A percentile compares a stretch with the other conserved stretches of the same genome.
Conservation (phyloP, 345 rosid genomes). For the Jatropha curcas region DNA sequence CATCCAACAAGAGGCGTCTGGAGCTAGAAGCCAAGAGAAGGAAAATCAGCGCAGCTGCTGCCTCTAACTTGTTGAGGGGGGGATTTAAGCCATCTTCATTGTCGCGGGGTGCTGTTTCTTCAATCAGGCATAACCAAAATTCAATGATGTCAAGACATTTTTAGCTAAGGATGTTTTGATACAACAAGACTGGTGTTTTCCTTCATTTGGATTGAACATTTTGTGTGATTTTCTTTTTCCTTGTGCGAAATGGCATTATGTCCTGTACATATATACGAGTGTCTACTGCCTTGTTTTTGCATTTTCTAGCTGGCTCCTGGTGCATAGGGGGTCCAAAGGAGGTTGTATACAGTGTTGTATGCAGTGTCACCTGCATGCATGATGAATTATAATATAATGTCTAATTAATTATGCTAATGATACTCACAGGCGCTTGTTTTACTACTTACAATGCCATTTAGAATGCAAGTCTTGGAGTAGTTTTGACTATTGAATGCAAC, state of each 20-base stretch:
- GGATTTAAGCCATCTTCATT: conserved; percentile 70
- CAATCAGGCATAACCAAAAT: conserved; percentile 22
- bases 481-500: too few species aligned
- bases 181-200: neutral
- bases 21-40: conserved; percentile 83
- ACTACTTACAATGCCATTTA: too few species aligned
- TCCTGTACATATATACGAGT: conserved; percentile 4
- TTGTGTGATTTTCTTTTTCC: neutral
- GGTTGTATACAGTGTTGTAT: too few species aligned
- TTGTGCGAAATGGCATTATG: neutral
- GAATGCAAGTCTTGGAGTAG: too few species aligned
- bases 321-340: too few species aligned
- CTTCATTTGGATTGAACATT: neutral
- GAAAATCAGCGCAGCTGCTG: conserved; percentile 63
- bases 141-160: neutral
- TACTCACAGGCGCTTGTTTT: too few species aligned
- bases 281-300: neutral
- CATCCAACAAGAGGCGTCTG: conserved; percentile 49
- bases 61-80: conserved; percentile 59
- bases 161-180: neutral
- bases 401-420: neutral
- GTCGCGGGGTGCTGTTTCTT: conserved; percentile 39
- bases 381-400: neutral
- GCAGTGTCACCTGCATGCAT: too few species aligned
- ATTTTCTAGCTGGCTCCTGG: neutral